phyloP scores from a whole-genome alignment of 768 basidiomycete species.

The Amyloporia xantha region DNA sequence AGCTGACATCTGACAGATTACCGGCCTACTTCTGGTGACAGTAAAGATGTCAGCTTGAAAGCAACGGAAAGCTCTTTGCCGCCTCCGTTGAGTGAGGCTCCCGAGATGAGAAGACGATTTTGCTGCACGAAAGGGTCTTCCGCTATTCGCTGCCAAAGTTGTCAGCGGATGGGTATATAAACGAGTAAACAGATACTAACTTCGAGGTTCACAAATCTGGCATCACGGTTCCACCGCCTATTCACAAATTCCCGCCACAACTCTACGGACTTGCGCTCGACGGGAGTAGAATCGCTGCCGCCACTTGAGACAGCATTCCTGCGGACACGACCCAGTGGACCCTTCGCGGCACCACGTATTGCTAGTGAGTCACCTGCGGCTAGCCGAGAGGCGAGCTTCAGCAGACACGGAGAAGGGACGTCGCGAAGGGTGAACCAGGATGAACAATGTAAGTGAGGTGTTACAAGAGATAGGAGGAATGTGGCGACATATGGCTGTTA shows the following conservation, averaged over 20 bases:
- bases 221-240: slow-evolving; percentile 63
- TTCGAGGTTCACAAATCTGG: slow-evolving; percentile 74
- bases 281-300: slow-evolving; percentile 1
- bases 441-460: slow-evolving; percentile 35
- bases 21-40: slow-evolving; percentile 72
- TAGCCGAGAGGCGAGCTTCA: slow-evolving; percentile 37
- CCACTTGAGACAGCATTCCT: slow-evolving; percentile 45
- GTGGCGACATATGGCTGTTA: slow-evolving; percentile 18
- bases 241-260: slow-evolving; percentile 73
- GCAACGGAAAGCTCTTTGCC: slow-evolving; percentile 70
- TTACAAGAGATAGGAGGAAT: slow-evolving; percentile 28
- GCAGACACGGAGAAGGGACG: slow-evolving; percentile 21
- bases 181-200: slow-evolving; percentile 29
- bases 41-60: slow-evolving; percentile 78
- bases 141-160: slow-evolving; percentile 56
- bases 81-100: background rate
- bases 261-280: slow-evolving; percentile 42
- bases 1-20: background rate
- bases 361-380: slow-evolving; percentile 45
- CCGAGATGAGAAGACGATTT: slow-evolving; percentile 42
- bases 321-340: slow-evolving; percentile 46
- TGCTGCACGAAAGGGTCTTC: slow-evolving; percentile 74
- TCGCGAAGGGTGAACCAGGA: slow-evolving; percentile 31
- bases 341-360: slow-evolving; percentile 59
- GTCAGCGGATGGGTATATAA: background rate